A percentile compares a stretch with the other conserved stretches of the same genome.
phyloP scores from a whole-genome alignment of 2,329 filamentous ascomycete species.

The Metarhizium sp. region DNA sequence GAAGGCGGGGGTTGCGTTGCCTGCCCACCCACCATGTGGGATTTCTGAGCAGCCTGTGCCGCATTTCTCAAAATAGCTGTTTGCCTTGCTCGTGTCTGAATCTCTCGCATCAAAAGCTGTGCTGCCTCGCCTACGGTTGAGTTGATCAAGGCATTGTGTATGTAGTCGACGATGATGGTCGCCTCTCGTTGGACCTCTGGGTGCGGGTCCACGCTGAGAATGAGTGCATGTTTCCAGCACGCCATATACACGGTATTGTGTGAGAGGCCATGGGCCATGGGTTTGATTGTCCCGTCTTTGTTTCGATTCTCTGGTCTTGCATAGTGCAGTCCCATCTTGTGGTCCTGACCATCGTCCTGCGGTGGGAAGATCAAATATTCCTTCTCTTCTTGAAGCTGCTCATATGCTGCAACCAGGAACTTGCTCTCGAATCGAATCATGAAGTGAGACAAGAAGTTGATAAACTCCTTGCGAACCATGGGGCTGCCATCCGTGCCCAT shows the following conservation, averaged over 20 bases:
- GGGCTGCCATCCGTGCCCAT: constrained; percentile 93
- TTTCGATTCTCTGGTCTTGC: constrained; percentile 46
- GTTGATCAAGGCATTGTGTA: constrained; percentile 68
- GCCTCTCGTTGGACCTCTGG: constrained; percentile 86
- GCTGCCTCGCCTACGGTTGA: constrained; percentile 66
- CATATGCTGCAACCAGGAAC: constrained; percentile 84
- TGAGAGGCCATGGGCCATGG: constrained; percentile 51
- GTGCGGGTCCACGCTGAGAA: constrained; percentile 88
- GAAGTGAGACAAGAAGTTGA: constrained; percentile 91
- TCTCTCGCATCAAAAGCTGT: constrained; percentile 65
- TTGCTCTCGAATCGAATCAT: constrained; percentile 85
- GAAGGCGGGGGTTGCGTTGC: constrained; percentile 38
- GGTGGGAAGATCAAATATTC: constrained; percentile 53
- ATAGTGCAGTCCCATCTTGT: constrained; percentile 56
- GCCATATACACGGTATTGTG: constrained; percentile 87
- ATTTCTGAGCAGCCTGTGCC: constrained; percentile 32
- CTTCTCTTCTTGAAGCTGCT: constrained; percentile 79
- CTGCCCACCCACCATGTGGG: constrained; percentile 27
- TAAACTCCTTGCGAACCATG: constrained; percentile 84
- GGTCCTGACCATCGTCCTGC: constrained; percentile 44
- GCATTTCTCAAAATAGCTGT: constrained; percentile 34
- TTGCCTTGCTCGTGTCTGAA: constrained; percentile 43
- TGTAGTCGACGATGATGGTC: constrained; percentile 73
- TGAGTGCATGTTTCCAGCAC: constrained; percentile 87
- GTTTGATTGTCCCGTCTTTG: constrained; percentile 48